Percentiles rank a stretch among this genome's conserved stretches.
phyloP scores from a whole-genome alignment of 2,329 filamentous ascomycete species.

The Cladophialophora psammophila region DNA sequence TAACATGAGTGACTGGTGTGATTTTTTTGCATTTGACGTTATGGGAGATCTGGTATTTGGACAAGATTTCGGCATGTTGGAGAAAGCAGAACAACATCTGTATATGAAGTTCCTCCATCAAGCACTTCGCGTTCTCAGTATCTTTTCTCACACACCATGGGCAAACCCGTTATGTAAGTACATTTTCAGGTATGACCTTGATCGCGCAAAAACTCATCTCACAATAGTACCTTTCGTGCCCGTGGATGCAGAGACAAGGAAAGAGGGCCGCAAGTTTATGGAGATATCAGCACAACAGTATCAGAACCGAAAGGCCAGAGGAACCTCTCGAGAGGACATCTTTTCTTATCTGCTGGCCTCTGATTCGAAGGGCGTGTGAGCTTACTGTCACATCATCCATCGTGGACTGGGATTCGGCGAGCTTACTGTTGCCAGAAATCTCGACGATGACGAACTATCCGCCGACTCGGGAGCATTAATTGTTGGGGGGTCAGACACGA shows the following conservation, averaged over 20 bases:
- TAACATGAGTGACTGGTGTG: constrained; percentile 3
- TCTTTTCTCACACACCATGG: not conserved
- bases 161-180: not conserved
- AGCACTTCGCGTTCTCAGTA: not conserved
- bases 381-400: too few species aligned
- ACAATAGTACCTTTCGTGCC: not conserved
- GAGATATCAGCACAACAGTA: too few species aligned
- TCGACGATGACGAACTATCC: not conserved
- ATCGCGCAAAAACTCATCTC: too few species aligned
- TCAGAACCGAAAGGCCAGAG: too few species aligned
- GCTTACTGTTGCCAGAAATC: too few species aligned
- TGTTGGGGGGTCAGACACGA: constrained; percentile 4
- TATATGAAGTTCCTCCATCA: not conserved
- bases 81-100: not conserved
- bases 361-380: too few species aligned
- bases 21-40: constrained; percentile 10
- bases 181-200: too few species aligned
- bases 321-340: too few species aligned
- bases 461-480: not conserved
- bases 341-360: too few species aligned
- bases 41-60: constrained; percentile 5
- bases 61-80: not conserved
- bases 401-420: too few species aligned
- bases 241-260: too few species aligned
- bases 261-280: too few species aligned